A percentile compares a stretch with the other conserved stretches of the same genome.
These are phyloP conservation scores for Myriosclerotinia duriaeana DNA, from an alignment of 2,329 filamentous ascomycete species.

Conservation along the genomic window DNA sequence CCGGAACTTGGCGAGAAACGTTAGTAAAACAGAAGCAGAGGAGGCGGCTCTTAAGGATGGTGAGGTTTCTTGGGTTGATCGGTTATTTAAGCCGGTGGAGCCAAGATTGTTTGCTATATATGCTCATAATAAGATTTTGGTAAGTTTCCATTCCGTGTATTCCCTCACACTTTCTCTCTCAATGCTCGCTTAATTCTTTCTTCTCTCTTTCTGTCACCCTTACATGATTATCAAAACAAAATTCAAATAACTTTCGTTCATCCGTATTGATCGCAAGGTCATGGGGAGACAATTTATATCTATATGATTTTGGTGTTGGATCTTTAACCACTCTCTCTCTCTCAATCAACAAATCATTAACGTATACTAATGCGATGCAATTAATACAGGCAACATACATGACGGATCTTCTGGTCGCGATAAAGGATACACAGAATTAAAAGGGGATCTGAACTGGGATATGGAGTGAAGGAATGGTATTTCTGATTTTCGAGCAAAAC, in stretches of 20 bases:
- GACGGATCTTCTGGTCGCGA: slow-evolving; percentile 28
- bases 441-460: not conserved
- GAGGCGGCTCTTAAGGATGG: slow-evolving; percentile 54
- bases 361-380: not conserved
- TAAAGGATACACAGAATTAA: slow-evolving; percentile 27
- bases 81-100: slow-evolving; percentile 64
- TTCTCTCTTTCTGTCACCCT: slow-evolving; percentile 32
- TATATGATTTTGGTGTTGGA: slow-evolving; percentile 44
- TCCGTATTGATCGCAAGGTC: slow-evolving; percentile 88
- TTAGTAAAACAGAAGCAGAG: slow-evolving; percentile 60
- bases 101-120: slow-evolving; percentile 67
- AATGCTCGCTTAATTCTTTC: slow-evolving; percentile 19
- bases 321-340: slow-evolving; percentile 22
- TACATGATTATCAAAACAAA: slow-evolving; percentile 73
- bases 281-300: slow-evolving; percentile 68
- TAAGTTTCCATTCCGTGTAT: slow-evolving; percentile 40
- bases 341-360: slow-evolving; percentile 9
- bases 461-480: slow-evolving; percentile 1
- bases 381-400: slow-evolving; percentile 27
- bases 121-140: slow-evolving; percentile 65
- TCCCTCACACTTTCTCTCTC: not conserved
- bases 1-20: slow-evolving; percentile 72
- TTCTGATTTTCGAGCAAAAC: slow-evolving; percentile 5
- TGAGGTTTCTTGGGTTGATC: slow-evolving; percentile 63
- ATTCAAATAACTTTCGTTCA: slow-evolving; percentile 99